Base-by-base conservation (phyloP, 768 basidiomycete genomes). In the Paxillus involutus region DNA sequence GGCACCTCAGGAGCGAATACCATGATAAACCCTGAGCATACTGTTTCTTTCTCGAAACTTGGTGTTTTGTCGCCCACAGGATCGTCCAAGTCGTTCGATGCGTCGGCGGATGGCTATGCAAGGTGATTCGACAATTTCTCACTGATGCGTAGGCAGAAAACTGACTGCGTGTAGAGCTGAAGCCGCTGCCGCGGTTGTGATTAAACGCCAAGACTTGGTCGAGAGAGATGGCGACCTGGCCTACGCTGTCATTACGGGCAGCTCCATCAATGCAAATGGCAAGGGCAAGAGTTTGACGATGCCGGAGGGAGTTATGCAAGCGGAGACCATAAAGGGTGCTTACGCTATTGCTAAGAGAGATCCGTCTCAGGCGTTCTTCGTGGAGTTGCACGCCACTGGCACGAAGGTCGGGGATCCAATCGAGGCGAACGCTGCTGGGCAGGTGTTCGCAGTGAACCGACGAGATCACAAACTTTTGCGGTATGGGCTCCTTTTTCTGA, bases 11-110 rank as follows among this genome's bases (percentile, higher is more conserved):
- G 57, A 19, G 57, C 57, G 24, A 58, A 53, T 52, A 61, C 45
- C 36, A 61, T 56, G 57, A 47, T 54, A 24, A 56, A 49, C 37
- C 58, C 53, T 37, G 57, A 44, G 47, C 58, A 39, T 47, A 52
- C 51, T 21, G 43, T 52, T 5, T 44, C 51, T 8, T 52, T 52
- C 42, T 52, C 51, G 16, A 52, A 52, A 44, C 51, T 52, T 10
- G 51, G 51, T 12, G 60, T 62, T 12, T 62, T 78, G 30, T 62
- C 75, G 16, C 67, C 68, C 8, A 74, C 71, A 55, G 75, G 76
- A 19, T 73, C 69, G 56, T 78, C 70, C 61, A 79, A 76, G 49
- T 76, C 77, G 0, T 78, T 80, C 58, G 77, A 80, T 57, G 70
- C 69, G 9, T 62, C 64, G 7, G 78, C 76, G 2, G 61, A 62